Evolutionary conservation across 2,329 filamentous ascomycete genomes (phyloP).

Genomic region (Hypocreales sp.): DNA sequence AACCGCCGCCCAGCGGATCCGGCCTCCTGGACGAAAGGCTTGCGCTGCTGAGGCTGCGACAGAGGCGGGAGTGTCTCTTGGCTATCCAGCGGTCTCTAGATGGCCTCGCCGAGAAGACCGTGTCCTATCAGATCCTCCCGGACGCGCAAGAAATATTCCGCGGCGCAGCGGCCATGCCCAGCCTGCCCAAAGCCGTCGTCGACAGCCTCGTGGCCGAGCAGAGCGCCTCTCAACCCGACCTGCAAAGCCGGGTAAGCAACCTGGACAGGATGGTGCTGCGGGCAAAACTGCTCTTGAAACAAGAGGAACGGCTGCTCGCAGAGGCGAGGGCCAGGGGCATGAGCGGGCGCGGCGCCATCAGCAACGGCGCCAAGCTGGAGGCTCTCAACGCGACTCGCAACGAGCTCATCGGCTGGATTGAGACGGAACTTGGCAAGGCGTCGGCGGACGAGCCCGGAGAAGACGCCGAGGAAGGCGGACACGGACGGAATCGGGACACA

Average conservation of each 20-base stretch:
- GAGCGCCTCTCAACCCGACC: constrained; percentile 19
- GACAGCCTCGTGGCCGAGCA: constrained; percentile 30
- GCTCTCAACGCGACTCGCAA: constrained; percentile 41
- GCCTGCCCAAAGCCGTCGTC: constrained; percentile 35
- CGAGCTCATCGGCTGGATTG: constrained; percentile 50
- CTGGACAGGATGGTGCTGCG: constrained; percentile 44
- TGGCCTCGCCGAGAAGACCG: constrained; percentile 33
- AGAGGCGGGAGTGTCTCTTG: constrained; percentile 33
- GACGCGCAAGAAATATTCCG: constrained; percentile 31
- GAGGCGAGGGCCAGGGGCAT: constrained; percentile 25
- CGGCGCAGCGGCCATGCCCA: constrained; percentile 26
- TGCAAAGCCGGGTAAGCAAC: constrained; percentile 31
- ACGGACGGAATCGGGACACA: constrained; percentile 6
- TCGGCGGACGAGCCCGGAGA: constrained; percentile 19
- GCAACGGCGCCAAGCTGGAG: constrained; percentile 26
- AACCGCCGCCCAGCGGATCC: constrained; percentile 4
- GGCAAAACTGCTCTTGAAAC: constrained; percentile 38
- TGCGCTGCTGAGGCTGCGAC: constrained; percentile 31
- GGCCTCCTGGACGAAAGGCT: constrained; percentile 33
- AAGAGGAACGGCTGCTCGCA: constrained; percentile 38
- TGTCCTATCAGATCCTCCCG: constrained; percentile 33
- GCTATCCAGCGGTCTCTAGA: constrained; percentile 36
- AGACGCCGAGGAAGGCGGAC: constrained; percentile 10
- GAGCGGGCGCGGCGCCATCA: constrained; percentile 18
- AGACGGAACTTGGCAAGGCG: constrained; percentile 41